phyloP scores from a whole-genome alignment of 805 yeast genomes.

The Candida awuae region DNA sequence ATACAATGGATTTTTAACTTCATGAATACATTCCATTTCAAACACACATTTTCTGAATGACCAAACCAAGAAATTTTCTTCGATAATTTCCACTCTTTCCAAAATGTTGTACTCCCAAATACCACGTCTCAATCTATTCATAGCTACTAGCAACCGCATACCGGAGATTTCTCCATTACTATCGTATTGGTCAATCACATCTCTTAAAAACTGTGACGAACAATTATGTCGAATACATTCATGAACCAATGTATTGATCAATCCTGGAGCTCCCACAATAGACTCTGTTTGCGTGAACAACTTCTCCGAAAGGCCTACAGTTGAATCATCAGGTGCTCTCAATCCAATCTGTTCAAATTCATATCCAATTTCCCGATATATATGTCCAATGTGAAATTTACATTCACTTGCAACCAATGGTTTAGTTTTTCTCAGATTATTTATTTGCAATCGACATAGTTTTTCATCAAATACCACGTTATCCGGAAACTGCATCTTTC shows the following conservation, averaged over 20 bases:
- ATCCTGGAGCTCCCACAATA: slow-evolving; percentile 1
- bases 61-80: slow-evolving; percentile 7
- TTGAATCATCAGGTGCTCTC: not conserved
- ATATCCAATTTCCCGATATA: slow-evolving; percentile 5
- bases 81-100: slow-evolving; percentile 9
- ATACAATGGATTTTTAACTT: slow-evolving; percentile 8
- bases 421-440: slow-evolving; percentile 7
- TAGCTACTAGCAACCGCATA: slow-evolving; percentile 4
- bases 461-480: slow-evolving; percentile 3
- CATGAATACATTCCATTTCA: slow-evolving; percentile 10
- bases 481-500: slow-evolving; percentile 7
- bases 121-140: slow-evolving; percentile 7
- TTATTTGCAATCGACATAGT: slow-evolving; percentile 6
- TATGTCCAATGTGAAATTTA: slow-evolving; percentile 10
- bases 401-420: slow-evolving; percentile 9
- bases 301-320: not conserved
- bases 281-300: slow-evolving; percentile 2
- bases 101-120: slow-evolving; percentile 11
- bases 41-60: slow-evolving; percentile 11
- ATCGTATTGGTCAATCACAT: slow-evolving; percentile 10
- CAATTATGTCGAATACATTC: slow-evolving; percentile 11
- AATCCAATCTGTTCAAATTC: slow-evolving; percentile 7
- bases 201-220: slow-evolving; percentile 6
- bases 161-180: slow-evolving; percentile 9
- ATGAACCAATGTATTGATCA: slow-evolving; percentile 3